Evolutionary conservation across 371 early-diverging fungal genomes (phyloP).

Genomic region (Mortierella sp.): DNA sequence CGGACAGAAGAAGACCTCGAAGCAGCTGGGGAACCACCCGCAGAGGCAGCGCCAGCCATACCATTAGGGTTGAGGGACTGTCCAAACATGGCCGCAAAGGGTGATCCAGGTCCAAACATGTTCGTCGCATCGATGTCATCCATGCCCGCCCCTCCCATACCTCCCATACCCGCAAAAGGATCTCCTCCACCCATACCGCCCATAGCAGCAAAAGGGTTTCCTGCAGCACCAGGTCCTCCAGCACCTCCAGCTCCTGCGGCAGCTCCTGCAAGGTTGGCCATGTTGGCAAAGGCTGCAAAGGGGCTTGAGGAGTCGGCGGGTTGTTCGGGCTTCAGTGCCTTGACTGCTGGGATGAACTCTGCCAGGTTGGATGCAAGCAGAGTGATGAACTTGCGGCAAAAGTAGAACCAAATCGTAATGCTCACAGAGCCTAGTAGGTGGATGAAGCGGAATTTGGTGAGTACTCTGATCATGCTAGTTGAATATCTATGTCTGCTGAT

Average conservation of each 20-base stretch:
- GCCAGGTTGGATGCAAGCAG: slow-evolving; percentile 57
- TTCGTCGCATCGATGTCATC: slow-evolving; percentile 23
- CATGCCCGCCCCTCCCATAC: slow-evolving; percentile 5
- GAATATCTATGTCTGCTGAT: not conserved
- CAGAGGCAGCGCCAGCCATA: slow-evolving; percentile 24
- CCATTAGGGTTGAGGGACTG: slow-evolving; percentile 31
- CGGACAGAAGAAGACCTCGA: slow-evolving; percentile 49
- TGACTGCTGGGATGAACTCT: slow-evolving; percentile 44
- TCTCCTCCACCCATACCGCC: slow-evolving; percentile 26
- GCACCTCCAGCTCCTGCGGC: slow-evolving; percentile 49
- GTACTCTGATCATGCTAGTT: not conserved
- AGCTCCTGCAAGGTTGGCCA: slow-evolving; percentile 50
- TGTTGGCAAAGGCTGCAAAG: slow-evolving; percentile 51
- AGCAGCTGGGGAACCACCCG: slow-evolving; percentile 15
- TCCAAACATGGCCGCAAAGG: slow-evolving; percentile 56
- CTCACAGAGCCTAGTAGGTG: slow-evolving; percentile 74
- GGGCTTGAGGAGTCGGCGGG: slow-evolving; percentile 30
- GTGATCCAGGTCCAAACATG: slow-evolving; percentile 55
- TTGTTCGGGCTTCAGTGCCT: slow-evolving; percentile 35
- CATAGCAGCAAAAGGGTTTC: slow-evolving; percentile 47
- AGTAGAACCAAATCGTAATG: slow-evolving; percentile 79
- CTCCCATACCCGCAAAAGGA: slow-evolving; percentile 22
- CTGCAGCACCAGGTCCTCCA: slow-evolving; percentile 31
- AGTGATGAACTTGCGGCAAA: slow-evolving; percentile 71
- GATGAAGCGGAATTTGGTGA: not conserved